Evolutionary conservation across 768 basidiomycete genomes (phyloP).

Genomic region (Podaxis sp.): DNA sequence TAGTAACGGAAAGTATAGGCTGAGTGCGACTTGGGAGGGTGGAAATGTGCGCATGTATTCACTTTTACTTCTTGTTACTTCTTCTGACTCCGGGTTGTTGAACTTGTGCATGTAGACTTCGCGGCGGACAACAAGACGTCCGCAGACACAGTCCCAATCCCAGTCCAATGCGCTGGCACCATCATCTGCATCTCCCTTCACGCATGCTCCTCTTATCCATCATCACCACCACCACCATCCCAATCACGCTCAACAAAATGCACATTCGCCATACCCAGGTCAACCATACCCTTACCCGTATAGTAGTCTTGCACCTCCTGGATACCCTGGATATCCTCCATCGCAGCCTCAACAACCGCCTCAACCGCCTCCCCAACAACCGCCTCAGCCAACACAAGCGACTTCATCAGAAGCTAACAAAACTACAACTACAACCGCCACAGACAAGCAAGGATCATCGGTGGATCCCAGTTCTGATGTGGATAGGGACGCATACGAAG

Average conservation of each 20-base stretch:
- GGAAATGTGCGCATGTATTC: conserved; percentile 57
- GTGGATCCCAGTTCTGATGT: conserved; percentile 30
- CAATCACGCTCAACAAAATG: conserved; percentile 19
- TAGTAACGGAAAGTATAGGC: conserved; percentile 67
- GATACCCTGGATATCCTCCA: conserved; percentile 25
- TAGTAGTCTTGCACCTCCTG: conserved; percentile 19
- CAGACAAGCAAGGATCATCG: conserved; percentile 22
- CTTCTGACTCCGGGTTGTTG: neutral
- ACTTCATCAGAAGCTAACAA: conserved; percentile 15
- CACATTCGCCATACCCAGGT: conserved; percentile 32
- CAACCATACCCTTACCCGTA: conserved; percentile 44
- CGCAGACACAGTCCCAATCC: conserved; percentile 54
- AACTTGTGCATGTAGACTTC: conserved; percentile 52
- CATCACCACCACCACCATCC: conserved; percentile 28
- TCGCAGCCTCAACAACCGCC: conserved; percentile 26
- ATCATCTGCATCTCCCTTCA: conserved; percentile 54
- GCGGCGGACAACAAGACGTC: conserved; percentile 75
- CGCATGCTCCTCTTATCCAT: conserved; percentile 51
- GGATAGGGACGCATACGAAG: conserved; percentile 63
- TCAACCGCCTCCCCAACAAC: conserved; percentile 20
- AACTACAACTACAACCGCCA: conserved; percentile 15
- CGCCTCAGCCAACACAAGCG: conserved; percentile 13
- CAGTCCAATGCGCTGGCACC: conserved; percentile 20
- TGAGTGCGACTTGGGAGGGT: conserved; percentile 80
- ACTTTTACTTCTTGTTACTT: conserved; percentile 8